Base-by-base conservation (phyloP, 345 rosid species). In the Eucalyptus sp. region DNA sequence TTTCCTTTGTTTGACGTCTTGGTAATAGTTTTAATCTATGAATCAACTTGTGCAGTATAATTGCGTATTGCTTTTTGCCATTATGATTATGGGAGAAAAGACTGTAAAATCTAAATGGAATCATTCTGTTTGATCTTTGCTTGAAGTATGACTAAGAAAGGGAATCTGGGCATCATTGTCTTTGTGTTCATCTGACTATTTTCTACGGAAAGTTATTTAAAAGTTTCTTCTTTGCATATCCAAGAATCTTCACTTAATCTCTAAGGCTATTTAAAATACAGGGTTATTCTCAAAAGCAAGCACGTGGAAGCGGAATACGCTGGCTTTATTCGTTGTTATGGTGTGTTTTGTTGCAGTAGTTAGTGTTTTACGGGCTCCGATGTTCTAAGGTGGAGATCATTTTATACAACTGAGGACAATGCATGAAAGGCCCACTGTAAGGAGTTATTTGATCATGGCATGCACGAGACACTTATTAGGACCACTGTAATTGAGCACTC, bases 401-500 rank as follows among this genome's bases (percentile, higher is more conserved):
- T 94, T 92, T 97, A 96, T 90, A 91, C 95, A 85, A 94, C 96
- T 15, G 93, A 97, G 91, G 98, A 96, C 93, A 96, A 94, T 92
- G 98, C 93, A 44, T 96, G 99, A 98, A 96, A 94, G 91, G 94
- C 96, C 92, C 99, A 96, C 89, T 97, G 96, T 91, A 93, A 11
- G 68, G 64, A 58, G 64, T 24, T 58, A 58, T 24, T 58, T 58
- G 64, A 58, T 24, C 64, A 58, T 25, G n/a, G n/a, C n/a, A 25
- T 58, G 64, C n/a, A 58, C 12, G n/a, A 58, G 27, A 25, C 64
- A 51, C 54, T 50, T 50, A 58, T 25, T 58, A 58, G 5, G n/a
- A 58, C 64, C n/a, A 62, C 33, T 3, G 68, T 27, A 62, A 62
- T 62, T 27, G 68, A 62, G 16, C 68, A 29, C 17, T 29, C 33